phyloP scores from a whole-genome alignment of 169 alveolate species.

The Plasmodium sp. region DNA sequence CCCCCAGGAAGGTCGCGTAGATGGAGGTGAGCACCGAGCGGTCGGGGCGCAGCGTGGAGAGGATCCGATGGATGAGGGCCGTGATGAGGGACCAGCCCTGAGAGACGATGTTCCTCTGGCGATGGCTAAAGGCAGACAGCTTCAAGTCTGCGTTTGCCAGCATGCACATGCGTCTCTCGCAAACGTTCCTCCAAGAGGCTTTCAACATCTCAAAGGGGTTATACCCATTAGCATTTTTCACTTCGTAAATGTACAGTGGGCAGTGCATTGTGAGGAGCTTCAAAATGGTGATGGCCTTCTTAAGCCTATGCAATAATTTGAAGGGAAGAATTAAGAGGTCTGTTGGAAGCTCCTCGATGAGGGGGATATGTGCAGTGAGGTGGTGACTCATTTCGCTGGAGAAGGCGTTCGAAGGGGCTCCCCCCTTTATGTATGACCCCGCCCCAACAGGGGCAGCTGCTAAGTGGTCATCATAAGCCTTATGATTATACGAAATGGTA shows the following conservation, averaged over 20 bases:
- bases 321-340: slow-evolving; percentile 44
- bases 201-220: slow-evolving; percentile 41
- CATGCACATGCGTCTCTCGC: slow-evolving; percentile 19
- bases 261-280: slow-evolving; percentile 11
- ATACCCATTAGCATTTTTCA: slow-evolving; percentile 23
- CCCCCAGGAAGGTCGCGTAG: slow-evolving; percentile 4
- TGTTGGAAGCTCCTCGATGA: slow-evolving; percentile 15
- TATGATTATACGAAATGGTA: slow-evolving; percentile 14
- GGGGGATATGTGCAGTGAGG: slow-evolving; percentile 5
- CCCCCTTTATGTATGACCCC: not conserved
- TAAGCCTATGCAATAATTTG: slow-evolving; percentile 56
- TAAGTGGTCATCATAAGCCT: not conserved
- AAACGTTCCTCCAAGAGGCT: slow-evolving; percentile 28
- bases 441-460: not conserved
- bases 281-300: slow-evolving; percentile 35
- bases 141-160: slow-evolving; percentile 13
- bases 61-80: not conserved
- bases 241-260: slow-evolving; percentile 39
- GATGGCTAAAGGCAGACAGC: slow-evolving; percentile 21
- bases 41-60: slow-evolving; percentile 27
- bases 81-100: slow-evolving; percentile 73
- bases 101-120: slow-evolving; percentile 17
- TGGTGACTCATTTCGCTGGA: not conserved
- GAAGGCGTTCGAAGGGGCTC: no score
- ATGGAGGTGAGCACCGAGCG: slow-evolving; percentile 47